Evolutionary conservation across 768 basidiomycete genomes (phyloP), one percentile per base, ranked within the genome.

Genomic region (Termitomyces sp.): DNA sequence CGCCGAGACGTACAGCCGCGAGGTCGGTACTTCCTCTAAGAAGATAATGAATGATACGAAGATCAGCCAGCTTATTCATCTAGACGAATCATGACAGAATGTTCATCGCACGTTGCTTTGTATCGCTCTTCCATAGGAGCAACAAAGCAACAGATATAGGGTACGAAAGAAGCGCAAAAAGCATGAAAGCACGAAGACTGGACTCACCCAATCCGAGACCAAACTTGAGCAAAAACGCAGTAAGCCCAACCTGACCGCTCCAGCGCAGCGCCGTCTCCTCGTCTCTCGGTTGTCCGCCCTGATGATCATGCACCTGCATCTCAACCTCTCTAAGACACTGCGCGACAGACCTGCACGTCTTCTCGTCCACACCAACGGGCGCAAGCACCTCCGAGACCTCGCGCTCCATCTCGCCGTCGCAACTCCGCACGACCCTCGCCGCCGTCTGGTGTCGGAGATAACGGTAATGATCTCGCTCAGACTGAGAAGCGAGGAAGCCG

Each of bases 401-500:
- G 44, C 96, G 86, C 74, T 98, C 95, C 84, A 98, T 90, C 78
- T 98, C 95, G 49, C 94, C 94, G 9, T 86, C 84, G 68, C 97
- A 99, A 55, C 90, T 93, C 13, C 92, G 86, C 3, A 82, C 70
- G n/a, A 98, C 95, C 32, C 95, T 87, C 18, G 87, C 81, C 43
- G 86, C 78, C 10, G 93, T 95, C 60, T 86, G 82, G 39, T 82
- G 79, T 30, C 79, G 83, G 32, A 89, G 83, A 74, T 90, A 97
- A 46, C 87, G 89, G 70, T 89, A 95, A 72, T 97, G 91, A 70
- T 98, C 96, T 46, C 95, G 88, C 72, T 99, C 97, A 32, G 96
- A 89, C 73, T 99, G 93, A 1, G 95, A 94, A 3, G 95, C 95
- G 49, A 99, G 87, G 81, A 96, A 98, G 20, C 96, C 96, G 53